Base-by-base conservation (phyloP, 2,329 filamentous ascomycete species). In the Pyrenochaeta sp. region DNA sequence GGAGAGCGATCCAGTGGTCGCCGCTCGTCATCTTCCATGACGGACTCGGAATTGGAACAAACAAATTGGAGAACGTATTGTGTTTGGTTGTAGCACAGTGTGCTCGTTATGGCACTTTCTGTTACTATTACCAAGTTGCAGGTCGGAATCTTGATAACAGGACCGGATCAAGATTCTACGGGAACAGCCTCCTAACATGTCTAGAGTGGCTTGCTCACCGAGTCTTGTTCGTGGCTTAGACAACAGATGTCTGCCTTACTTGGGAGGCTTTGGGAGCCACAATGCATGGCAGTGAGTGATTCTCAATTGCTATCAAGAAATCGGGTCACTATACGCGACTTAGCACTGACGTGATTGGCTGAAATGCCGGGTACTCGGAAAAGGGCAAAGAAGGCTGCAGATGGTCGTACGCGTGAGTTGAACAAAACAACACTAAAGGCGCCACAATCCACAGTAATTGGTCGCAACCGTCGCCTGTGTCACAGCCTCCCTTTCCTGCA, bases 1-100 rank as follows among this genome's bases (percentile, higher is more conserved):
- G 67, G 67, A 10, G 54, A 65, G 42, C 67, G 56, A 55, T 67
- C 64, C n/a, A 66, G 44, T 22, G 65, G 62, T 28, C 62, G 59
- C 28, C 47, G 22, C 24, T 55, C 60, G 10, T 52, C 60, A 13
- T 52, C 42, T 2, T 52, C 56, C 56, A 59, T 59, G 27, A 24
- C 50, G 32, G 13, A 22, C 12, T 15, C 1, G 7, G 25, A 15
- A 12, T 15, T 27, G 42, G 15, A 5, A 44, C 25, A 3, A 44
- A 27, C 25, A n/a, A 13, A 44, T 28, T 13, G 24, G 13, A 44
- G 10, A 44, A 27, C 2, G 4, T n/a, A 12, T 44, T 19, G 12
- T n/a, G n/a, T 19, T 44, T 13, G 5, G 1, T 27, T 43, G 25
- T 25, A 25, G 22, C 19, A 44, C 42, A 5, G 12, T 28, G 5